Base-by-base conservation (phyloP, 345 rosid genomes). In the Aegle marmelos region DNA sequence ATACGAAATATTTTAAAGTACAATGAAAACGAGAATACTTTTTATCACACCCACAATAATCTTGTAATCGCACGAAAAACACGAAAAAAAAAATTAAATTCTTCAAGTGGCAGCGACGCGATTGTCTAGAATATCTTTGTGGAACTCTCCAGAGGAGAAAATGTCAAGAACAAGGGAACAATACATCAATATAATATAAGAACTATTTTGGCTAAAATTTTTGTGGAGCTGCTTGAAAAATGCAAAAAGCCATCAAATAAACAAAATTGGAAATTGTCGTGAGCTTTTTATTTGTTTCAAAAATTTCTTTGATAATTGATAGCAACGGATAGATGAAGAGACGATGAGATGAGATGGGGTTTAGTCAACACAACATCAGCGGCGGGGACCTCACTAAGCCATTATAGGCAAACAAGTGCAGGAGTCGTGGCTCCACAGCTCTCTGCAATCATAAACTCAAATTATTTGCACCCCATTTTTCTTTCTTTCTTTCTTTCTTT, bases 311-410 rank as follows among this genome's bases (percentile, higher is more conserved):
- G 2, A 5, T 17, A 17, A 48, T 56, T 22, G 75, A 53, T 58
- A 17, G 37, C 37, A 53, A 50, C 33, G 58, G 73, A 3, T 21
- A 4, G 28, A 30, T 69, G 28, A 36, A n/a, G 21, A 62, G 56
- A 4, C 5, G 30, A 54, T 19, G 63, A 17, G 56, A 41, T 11
- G 72, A 25, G 54, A 17, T 6, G 72, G 24, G 28, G 5, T 27
- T 53, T 39, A 63, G 78, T 59, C 67, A 73, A 60, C 50, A 24
- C 36, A 57, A 22, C 59, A 27, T 28, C 67, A 30, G 67, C 9
- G 67, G 61, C 33, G 48, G 76, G 61, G 70, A 45, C 78, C 78
- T 75, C 70, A 11, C 45, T 59, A 56, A 34, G 9, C 6, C 34
- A 25, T 59, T 14, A 16, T 9, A 59, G 48, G 36, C 75, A 57